A percentile compares a stretch with the other conserved stretches of the same genome.
Evolutionary conservation across 2,329 filamentous ascomycete species (phyloP).

Genomic region (Botrytis porri): DNA sequence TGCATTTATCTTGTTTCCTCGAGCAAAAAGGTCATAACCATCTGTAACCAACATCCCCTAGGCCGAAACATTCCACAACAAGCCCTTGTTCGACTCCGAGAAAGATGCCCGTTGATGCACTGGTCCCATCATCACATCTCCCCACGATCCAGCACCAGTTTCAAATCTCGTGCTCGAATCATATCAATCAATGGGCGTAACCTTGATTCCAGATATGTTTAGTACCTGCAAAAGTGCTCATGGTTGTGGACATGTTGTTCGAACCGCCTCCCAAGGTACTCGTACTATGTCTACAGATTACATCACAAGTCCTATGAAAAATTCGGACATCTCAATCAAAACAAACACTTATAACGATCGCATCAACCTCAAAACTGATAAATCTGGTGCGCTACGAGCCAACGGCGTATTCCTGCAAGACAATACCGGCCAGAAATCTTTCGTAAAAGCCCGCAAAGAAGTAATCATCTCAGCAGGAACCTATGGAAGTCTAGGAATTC

Average conservation of each 20-base stretch:
- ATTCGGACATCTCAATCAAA: neutral
- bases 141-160: neutral
- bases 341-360: neutral
- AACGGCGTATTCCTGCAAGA: neutral
- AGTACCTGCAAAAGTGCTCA: conserved; percentile 10
- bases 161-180: conserved; percentile 1
- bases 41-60: neutral
- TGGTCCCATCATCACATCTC: neutral
- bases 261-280: neutral
- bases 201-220: conserved; percentile 4
- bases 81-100: neutral
- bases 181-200: conserved; percentile 1
- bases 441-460: conserved; percentile 38
- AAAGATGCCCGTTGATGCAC: neutral
- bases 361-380: neutral
- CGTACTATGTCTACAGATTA: neutral
- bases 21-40: neutral
- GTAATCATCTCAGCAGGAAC: conserved; percentile 50
- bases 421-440: conserved; percentile 10
- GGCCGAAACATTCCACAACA: neutral
- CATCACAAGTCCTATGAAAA: neutral
- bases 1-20: neutral
- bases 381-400: neutral
- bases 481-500: conserved; percentile 50
- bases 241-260: conserved; percentile 1